Conservation (phyloP, 106 monocot species). For the Dendrobium officinale region DNA sequence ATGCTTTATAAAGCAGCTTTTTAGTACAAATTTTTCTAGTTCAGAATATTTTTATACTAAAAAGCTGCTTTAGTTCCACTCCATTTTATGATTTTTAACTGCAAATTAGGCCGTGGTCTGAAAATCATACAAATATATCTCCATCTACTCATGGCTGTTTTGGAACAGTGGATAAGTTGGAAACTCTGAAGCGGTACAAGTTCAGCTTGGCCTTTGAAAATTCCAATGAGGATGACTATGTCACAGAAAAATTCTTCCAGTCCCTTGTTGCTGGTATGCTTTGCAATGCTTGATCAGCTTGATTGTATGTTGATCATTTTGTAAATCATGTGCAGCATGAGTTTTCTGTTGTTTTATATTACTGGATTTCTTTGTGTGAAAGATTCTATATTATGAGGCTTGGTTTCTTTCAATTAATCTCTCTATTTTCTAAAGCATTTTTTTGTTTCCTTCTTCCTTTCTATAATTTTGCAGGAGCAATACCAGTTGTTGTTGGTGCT, state of each 20-base stretch:
- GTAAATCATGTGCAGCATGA: not conserved
- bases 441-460: not conserved
- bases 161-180: conserved; percentile 64
- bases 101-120: not conserved
- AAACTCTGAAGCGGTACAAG: conserved; percentile 66
- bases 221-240: conserved; percentile 88
- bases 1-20: no score
- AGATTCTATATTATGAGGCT: not conserved
- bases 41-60: no score
- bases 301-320: not conserved
- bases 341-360: not conserved
- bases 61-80: not conserved
- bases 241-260: conserved; percentile 90
- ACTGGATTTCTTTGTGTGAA: not conserved
- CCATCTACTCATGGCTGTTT: not conserved
- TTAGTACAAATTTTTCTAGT: no score
- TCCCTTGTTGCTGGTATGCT: conserved; percentile 81
- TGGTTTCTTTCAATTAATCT: conserved; percentile 4
- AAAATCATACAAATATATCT: not conserved
- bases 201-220: conserved; percentile 96
- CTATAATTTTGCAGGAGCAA: conserved; percentile 33
- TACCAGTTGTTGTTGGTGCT: conserved; percentile 82
- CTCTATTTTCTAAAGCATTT: not conserved
- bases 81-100: not conserved
- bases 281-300: conserved; percentile 3